Evolutionary conservation across 257 asterid species (phyloP).

Genomic region (Nicotiana noctiflora): DNA sequence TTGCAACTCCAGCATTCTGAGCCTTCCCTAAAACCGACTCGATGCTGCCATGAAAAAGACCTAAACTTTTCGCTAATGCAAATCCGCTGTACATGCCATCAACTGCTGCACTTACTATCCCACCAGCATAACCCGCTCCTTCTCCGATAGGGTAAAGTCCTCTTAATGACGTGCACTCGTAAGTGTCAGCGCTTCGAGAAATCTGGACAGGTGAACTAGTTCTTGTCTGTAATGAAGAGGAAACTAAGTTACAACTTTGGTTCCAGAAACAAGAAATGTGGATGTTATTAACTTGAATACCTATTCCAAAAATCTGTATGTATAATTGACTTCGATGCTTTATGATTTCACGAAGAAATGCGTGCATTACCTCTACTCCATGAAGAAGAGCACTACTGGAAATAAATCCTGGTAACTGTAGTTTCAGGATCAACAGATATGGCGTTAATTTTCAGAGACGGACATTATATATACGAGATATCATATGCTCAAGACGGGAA

Average conservation of each 20-base stretch:
- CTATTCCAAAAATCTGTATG: neutral
- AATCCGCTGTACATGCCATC: constrained; percentile 91
- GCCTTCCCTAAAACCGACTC: constrained; percentile 52
- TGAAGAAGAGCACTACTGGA: constrained; percentile 74
- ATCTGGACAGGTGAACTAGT: constrained; percentile 92
- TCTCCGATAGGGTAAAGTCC: constrained; percentile 95
- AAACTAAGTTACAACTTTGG: neutral
- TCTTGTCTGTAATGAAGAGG: constrained; percentile 48
- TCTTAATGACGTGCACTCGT: constrained; percentile 67
- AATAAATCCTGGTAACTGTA: constrained; percentile 80
- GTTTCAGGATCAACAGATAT: constrained; percentile 7
- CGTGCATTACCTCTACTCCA: constrained; percentile 71
- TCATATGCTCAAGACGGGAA: neutral
- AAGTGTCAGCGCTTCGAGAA: constrained; percentile 49
- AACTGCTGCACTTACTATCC: constrained; percentile 91
- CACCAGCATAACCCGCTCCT: constrained; percentile 97
- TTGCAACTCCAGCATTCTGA: constrained; percentile 47
- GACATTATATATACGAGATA: neutral
- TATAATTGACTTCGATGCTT: neutral
- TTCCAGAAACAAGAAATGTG: neutral
- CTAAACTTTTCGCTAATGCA: constrained; percentile 63
- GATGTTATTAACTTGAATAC: neutral
- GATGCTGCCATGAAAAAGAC: constrained; percentile 43
- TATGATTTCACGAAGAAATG: neutral
- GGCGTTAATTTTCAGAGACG: neutral